Percentiles rank a stretch among this genome's conserved stretches.
Conservation (phyloP, 2,329 filamentous ascomycete genomes). For the Trichophaea hybrida region DNA sequence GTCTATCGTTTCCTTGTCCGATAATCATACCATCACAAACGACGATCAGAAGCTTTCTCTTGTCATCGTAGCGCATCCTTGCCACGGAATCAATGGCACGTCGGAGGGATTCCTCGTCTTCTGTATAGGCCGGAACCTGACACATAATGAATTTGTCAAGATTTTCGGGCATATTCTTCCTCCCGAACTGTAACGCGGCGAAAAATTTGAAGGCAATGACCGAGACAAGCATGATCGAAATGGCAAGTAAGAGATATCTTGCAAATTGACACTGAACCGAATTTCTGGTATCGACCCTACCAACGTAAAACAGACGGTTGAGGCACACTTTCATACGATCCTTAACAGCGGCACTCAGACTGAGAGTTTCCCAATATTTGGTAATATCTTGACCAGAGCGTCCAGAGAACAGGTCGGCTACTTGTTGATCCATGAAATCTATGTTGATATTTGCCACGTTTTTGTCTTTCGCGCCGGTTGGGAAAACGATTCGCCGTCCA, state of each 20-base stretch:
- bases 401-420: constrained; percentile 63
- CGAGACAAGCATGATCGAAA: constrained; percentile 63
- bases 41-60: constrained; percentile 84
- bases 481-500: constrained; percentile 46
- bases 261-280: constrained; percentile 75
- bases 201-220: constrained; percentile 95
- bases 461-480: constrained; percentile 35
- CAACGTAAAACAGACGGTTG: constrained; percentile 89
- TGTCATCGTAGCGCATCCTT: constrained; percentile 93
- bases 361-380: constrained; percentile 63
- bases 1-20: constrained; percentile 90
- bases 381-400: constrained; percentile 66
- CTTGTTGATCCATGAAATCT: constrained; percentile 64
- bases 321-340: constrained; percentile 65
- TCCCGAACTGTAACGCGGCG: constrained; percentile 84
- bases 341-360: constrained; percentile 43
- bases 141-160: constrained; percentile 97
- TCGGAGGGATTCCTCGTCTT: constrained; percentile 92
- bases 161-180: constrained; percentile 83
- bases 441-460: constrained; percentile 39
- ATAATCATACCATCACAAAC: constrained; percentile 99
- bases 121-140: constrained; percentile 93
- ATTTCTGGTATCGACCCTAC: constrained; percentile 79
- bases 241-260: constrained; percentile 72
- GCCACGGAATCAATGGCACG: constrained; percentile 94